Base-by-base conservation (phyloP, 768 basidiomycete genomes). In the Podaxis carcinomalis region DNA sequence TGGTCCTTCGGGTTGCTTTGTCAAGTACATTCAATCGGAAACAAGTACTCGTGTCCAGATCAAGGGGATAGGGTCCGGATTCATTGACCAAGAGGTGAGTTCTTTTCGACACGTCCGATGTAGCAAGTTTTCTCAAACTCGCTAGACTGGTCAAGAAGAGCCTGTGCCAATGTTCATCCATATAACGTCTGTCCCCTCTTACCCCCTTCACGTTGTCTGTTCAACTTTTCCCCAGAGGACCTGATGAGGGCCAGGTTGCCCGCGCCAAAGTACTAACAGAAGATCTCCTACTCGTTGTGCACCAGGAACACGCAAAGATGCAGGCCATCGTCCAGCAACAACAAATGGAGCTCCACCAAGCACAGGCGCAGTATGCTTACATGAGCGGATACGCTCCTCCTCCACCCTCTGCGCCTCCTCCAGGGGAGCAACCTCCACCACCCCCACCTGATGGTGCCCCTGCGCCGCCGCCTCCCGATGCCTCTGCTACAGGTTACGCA, bases 11-110 rank as follows among this genome's bases (percentile, higher is more conserved):
- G 95, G 95, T 65, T 88, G 93, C 65, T 99, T 98, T 69, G 96
- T 99, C 66, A 99, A 99, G 75, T 95, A 95, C 71, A 98, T 98
- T 53, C 96, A 99, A 74, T 84, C 89, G 67, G 96, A 99, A 74
- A 99, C 96, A 0, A 88, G 89, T 28, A 96, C 95, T 5, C 84
- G 96, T 62, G 96, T 99, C 7, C 96, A 99, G 72, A 97, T 99
- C 67, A 98, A 98, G 74, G 96, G 96, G 19, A 68, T 87, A 13
- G 96, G 96, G 4, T 95, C 93, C 25, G 96, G 96, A 1, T 99
- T 97, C 71, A 88, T 96, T 63, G 96, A 99, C 68, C 68, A 72
- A 63, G 67, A 70, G 59, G 63, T 68, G 58, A 49, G 27, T 49
- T 14, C 9, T 40, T 27, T 50, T 25, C 9, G 21, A 52, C 27